Conservation (phyloP, 768 basidiomycete genomes). For the Pleurotus djamor region DNA sequence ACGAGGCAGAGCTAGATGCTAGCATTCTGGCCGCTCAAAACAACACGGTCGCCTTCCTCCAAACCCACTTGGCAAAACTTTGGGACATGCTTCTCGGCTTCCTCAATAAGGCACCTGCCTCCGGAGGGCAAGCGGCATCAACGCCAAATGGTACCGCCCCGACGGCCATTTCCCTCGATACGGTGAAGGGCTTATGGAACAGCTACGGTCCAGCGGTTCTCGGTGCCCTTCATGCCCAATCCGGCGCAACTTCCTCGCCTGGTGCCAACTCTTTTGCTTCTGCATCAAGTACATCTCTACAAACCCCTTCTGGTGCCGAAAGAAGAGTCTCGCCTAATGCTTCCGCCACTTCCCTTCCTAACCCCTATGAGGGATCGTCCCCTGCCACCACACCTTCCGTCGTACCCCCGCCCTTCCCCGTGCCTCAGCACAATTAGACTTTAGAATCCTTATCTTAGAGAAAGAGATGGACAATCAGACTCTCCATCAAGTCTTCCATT, state of each 20-base stretch:
- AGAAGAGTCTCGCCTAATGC: neutral
- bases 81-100: conserved; percentile 44
- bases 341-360: conserved; percentile 10
- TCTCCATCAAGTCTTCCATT: neutral
- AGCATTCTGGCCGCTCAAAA: conserved; percentile 52
- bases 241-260: conserved; percentile 10
- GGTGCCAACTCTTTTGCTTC: conserved; percentile 10
- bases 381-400: conserved; percentile 10
- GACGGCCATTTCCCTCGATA: conserved; percentile 17
- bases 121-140: conserved; percentile 15
- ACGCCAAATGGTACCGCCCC: conserved; percentile 19
- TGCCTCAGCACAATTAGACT: conserved; percentile 26
- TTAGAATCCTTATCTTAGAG: neutral
- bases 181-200: conserved; percentile 35
- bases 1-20: conserved; percentile 61
- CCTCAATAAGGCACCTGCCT: conserved; percentile 35
- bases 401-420: conserved; percentile 33
- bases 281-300: conserved; percentile 17
- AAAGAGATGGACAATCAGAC: conserved; percentile 10
- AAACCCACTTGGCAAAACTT: conserved; percentile 44
- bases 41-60: conserved; percentile 54
- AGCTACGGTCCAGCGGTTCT: conserved; percentile 37
- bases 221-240: conserved; percentile 21
- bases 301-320: conserved; percentile 1
- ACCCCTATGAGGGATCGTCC: conserved; percentile 1